These are phyloP conservation scores for Coelastrella sp. DNA, from an alignment of 139 green algal species.

Conservation along the genomic window DNA sequence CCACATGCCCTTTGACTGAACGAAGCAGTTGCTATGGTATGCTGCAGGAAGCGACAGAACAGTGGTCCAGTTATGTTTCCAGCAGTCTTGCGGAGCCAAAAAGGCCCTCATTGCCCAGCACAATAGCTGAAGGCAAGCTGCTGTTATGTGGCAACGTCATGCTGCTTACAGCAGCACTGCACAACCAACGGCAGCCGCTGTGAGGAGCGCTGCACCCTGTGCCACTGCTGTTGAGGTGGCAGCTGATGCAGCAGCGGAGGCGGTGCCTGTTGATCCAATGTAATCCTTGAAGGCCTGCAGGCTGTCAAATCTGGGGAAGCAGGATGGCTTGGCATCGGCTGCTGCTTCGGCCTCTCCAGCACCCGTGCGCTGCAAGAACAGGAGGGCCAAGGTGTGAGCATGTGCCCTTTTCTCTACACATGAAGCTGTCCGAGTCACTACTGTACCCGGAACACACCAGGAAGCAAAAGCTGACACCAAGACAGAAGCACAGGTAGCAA, in stretches of 20 bases:
- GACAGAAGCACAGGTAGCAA: too few relatives aligned
- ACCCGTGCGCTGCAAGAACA: constrained; percentile 21
- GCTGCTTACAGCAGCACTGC: constrained; percentile 18
- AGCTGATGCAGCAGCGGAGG: not conserved
- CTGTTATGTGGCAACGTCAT: too few relatives aligned
- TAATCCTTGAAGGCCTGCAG: constrained; percentile 21
- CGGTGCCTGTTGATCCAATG: not conserved
- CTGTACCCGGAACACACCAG: too few relatives aligned
- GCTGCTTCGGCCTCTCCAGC: constrained; percentile 43
- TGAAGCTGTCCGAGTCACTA: not conserved
- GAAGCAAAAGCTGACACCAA: too few relatives aligned
- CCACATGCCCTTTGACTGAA: too few relatives aligned
- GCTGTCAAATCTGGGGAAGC: constrained; percentile 43
- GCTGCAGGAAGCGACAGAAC: too few relatives aligned
- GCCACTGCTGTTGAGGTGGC: not conserved
- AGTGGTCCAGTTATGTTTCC: too few relatives aligned
- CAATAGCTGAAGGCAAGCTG: too few relatives aligned
- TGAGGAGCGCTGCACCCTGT: not conserved
- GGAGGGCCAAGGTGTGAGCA: not conserved
- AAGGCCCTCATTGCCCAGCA: too few relatives aligned
- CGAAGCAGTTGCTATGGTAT: too few relatives aligned
- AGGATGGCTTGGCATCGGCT: constrained; percentile 18
- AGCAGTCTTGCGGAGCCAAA: too few relatives aligned
- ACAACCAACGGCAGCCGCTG: constrained; percentile 12
- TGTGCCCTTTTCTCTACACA: not conserved